These are phyloP conservation scores for Fusarium gaditjirri DNA, from an alignment of 2,329 filamentous ascomycete species.

Conservation along the genomic window DNA sequence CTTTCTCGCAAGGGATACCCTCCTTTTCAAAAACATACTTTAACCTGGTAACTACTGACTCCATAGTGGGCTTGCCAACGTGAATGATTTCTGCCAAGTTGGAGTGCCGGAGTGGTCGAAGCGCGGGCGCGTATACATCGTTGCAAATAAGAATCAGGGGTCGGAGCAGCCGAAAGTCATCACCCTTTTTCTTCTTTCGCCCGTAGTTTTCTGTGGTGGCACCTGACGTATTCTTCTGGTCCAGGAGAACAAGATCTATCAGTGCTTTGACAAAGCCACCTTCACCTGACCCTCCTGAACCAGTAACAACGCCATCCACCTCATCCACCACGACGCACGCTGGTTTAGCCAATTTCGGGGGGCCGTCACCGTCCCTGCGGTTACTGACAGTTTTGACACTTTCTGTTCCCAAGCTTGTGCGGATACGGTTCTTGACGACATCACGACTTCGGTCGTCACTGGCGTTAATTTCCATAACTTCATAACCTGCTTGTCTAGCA, in stretches of 20 bases:
- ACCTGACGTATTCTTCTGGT: constrained; percentile 76
- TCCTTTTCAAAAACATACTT: constrained; percentile 89
- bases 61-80: constrained; percentile 87
- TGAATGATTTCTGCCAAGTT: constrained; percentile 89
- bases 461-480: constrained; percentile 96
- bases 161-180: constrained; percentile 86
- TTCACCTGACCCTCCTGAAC: constrained; percentile 80
- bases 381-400: constrained; percentile 84
- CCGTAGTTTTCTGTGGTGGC: constrained; percentile 36
- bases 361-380: constrained; percentile 62
- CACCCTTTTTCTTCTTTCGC: constrained; percentile 76
- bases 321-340: constrained; percentile 96
- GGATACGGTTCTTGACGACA: constrained; percentile 90
- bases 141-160: constrained; percentile 97
- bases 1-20: constrained; percentile 86
- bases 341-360: constrained; percentile 80
- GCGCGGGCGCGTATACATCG: constrained; percentile 91
- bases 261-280: constrained; percentile 95
- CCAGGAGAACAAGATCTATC: constrained; percentile 86
- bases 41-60: constrained; percentile 84
- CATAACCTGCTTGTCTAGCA: constrained; percentile 93
- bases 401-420: constrained; percentile 92
- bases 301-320: constrained; percentile 91
- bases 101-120: constrained; percentile 87
- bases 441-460: constrained; percentile 92